Percentiles rank a stretch among this genome's conserved stretches.
Evolutionary conservation across 192 early-diverging fungal species (phyloP).

Genomic region (Rhizophlyctis rosea): DNA sequence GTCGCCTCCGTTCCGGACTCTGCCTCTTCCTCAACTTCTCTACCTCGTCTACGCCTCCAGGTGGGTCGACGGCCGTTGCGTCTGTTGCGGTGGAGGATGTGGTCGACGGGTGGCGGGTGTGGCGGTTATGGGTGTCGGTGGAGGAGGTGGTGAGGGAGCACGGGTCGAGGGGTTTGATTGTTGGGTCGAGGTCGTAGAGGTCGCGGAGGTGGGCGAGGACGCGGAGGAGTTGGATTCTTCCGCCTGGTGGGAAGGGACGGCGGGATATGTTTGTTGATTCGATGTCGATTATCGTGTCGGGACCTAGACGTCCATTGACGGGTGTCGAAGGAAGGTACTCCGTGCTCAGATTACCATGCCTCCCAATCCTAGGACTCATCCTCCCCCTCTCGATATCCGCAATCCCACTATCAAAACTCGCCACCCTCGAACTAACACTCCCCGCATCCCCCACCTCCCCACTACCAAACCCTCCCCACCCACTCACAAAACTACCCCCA

Average conservation of each 20-base stretch:
- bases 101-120: not conserved
- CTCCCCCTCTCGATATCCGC: no score
- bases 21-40: constrained; percentile 21
- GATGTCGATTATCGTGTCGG: no score
- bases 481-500: not conserved
- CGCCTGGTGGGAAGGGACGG: not conserved
- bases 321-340: no score
- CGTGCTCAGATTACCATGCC: no score
- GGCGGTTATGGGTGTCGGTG: not conserved
- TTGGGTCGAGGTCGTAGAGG: constrained; percentile 54
- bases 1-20: constrained; percentile 48
- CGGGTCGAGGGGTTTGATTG: constrained; percentile 28
- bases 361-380: no score
- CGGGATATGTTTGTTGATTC: no score
- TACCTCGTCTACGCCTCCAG: not conserved
- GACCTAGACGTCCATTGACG: no score
- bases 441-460: not conserved
- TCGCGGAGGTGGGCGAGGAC: constrained; percentile 56
- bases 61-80: not conserved
- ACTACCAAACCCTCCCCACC: no score
- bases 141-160: not conserved
- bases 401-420: not conserved
- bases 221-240: constrained; percentile 22
- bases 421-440: not conserved
- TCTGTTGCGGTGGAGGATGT: not conserved